phyloP scores from a whole-genome alignment of 345 rosid genomes.

The Chamaenerion angustifolium region DNA sequence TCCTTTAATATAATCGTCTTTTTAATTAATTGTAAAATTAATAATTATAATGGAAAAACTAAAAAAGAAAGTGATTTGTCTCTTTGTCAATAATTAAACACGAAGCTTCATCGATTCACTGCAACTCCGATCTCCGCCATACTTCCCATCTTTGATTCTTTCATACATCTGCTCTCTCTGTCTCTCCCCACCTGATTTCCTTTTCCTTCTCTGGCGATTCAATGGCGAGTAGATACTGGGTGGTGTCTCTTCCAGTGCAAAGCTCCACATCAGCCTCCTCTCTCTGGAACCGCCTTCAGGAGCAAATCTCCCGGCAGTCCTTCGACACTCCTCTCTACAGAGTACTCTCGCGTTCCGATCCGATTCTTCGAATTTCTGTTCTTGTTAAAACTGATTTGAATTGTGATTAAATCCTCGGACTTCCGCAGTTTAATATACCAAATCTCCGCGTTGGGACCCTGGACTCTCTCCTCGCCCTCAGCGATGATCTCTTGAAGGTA shows the following conservation, averaged over 20 bases:
- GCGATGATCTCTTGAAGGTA: slow-evolving; percentile 94
- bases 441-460: slow-evolving; percentile 99
- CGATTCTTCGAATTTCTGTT: slow-evolving; percentile 3
- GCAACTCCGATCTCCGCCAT: slow-evolving; percentile 7
- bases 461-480: slow-evolving; percentile 88
- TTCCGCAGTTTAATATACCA: slow-evolving; percentile 74
- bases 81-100: no score
- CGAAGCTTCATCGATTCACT: neutral
- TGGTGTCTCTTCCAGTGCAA: slow-evolving; percentile 78
- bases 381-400: neutral
- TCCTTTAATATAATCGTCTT: no score
- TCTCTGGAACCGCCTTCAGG: slow-evolving; percentile 68
- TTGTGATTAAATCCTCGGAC: neutral
- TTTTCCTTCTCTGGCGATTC: neutral
- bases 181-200: neutral
- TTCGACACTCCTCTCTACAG: slow-evolving; percentile 95
- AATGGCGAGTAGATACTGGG: slow-evolving; percentile 92
- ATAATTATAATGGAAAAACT: no score
- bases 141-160: neutral
- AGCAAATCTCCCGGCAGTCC: slow-evolving; percentile 86
- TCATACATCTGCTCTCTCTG: neutral
- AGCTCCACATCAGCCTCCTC: slow-evolving; percentile 58
- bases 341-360: slow-evolving; percentile 24
- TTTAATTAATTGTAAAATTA: no score
- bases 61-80: no score